phyloP scores from a whole-genome alignment of 257 asterid species.

The Echites panduratus region DNA sequence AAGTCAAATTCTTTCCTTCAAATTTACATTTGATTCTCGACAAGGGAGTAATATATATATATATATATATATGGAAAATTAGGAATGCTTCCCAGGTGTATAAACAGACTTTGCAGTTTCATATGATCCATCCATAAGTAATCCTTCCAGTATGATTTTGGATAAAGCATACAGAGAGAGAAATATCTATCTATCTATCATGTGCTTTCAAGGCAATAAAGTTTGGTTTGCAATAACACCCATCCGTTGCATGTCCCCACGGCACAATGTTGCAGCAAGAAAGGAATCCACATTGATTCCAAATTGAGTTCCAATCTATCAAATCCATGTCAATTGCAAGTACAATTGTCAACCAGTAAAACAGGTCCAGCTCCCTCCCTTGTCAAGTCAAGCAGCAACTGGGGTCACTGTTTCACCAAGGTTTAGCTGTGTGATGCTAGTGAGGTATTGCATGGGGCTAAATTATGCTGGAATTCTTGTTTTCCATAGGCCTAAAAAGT shows the following conservation, averaged over 20 bases:
- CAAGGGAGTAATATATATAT: too few species aligned
- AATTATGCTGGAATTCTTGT: neutral
- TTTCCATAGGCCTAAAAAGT: conserved; percentile 19
- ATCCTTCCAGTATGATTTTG: conserved; percentile 17
- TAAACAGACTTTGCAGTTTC: neutral
- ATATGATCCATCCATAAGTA: conserved; percentile 16
- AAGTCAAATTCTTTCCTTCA: too few species aligned
- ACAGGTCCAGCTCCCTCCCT: conserved; percentile 22
- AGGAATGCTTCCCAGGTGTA: neutral
- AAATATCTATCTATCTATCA: conserved; percentile 5
- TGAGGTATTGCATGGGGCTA: conserved; percentile 2
- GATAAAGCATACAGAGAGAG: neutral
- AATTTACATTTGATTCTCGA: too few species aligned
- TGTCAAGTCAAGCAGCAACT: conserved; percentile 16
- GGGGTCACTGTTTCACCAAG: conserved; percentile 15
- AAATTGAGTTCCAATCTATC: conserved; percentile 15
- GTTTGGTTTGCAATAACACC: conserved; percentile 3
- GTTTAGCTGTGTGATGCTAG: conserved; percentile 3
- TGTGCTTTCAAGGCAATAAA: conserved; percentile 13
- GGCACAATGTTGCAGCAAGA: conserved; percentile 1
- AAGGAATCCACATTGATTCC: conserved; percentile 5
- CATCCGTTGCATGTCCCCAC: conserved; percentile 29
- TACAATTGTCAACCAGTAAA: conserved; percentile 14
- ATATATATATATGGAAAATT: too few species aligned
- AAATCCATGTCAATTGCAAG: conserved; percentile 14